Conservation (phyloP, 768 basidiomycete species). For the Hypholoma fasciculare region DNA sequence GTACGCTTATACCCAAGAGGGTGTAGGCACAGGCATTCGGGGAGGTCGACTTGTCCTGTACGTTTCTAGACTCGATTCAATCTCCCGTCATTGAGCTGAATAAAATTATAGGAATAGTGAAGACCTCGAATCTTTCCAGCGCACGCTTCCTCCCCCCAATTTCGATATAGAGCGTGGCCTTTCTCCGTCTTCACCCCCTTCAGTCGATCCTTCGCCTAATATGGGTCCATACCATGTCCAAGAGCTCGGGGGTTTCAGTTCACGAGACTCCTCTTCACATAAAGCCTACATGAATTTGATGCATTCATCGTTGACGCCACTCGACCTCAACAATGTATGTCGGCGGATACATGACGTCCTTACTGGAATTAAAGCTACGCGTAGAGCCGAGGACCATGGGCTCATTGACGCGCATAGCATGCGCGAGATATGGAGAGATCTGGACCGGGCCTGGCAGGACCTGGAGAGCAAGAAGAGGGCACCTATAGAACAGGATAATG, state of each 20-base stretch:
- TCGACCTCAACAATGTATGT: conserved; percentile 76
- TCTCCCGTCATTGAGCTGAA: background rate
- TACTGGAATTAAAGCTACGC: conserved; percentile 77
- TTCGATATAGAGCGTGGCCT: conserved; percentile 27
- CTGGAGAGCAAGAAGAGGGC: conserved; percentile 63
- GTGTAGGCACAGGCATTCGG: conserved; percentile 75
- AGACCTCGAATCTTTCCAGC: conserved; percentile 74
- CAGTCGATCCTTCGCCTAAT: conserved; percentile 15
- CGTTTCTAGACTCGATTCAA: conserved; percentile 21
- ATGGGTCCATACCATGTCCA: conserved; percentile 14
- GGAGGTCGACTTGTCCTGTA: conserved; percentile 86
- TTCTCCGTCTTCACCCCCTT: conserved; percentile 32
- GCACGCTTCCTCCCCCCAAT: conserved; percentile 47
- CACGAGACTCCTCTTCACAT: conserved; percentile 28
- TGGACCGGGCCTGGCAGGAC: conserved; percentile 84
- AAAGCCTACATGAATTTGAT: conserved; percentile 54
- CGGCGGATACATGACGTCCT: conserved; percentile 75
- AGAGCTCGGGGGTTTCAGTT: conserved; percentile 17
- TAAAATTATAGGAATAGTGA: conserved; percentile 57
- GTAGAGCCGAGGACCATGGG: conserved; percentile 48
- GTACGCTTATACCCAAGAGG: conserved; percentile 87
- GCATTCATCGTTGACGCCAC: conserved; percentile 66
- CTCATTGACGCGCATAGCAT: conserved; percentile 64
- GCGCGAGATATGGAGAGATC: conserved; percentile 79
- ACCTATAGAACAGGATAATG: conserved; percentile 30